Conservation (phyloP, 208 protist genomes). For the Phytomonas francai region DNA sequence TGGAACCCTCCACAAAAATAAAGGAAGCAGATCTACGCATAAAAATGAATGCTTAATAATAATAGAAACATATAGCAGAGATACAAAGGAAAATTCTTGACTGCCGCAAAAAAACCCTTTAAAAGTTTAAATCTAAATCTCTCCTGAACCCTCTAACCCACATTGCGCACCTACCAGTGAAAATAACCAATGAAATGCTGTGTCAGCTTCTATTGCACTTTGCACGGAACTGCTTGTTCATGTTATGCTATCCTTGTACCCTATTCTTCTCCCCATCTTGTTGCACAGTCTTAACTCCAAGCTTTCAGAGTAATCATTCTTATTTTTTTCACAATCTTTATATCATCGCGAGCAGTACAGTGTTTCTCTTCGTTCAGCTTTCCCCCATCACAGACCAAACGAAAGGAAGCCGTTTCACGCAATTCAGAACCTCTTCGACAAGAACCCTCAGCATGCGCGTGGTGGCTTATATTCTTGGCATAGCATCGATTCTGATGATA, state of each 20-base stretch:
- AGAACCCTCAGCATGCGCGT: not conserved
- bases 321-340: not conserved
- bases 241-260: conserved; percentile 1
- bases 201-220: not conserved
- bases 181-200: not conserved
- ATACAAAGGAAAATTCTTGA: not conserved
- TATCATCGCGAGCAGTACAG: not conserved
- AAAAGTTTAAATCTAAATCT: not conserved
- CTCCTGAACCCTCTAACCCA: not conserved
- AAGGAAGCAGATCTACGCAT: not conserved
- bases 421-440: not conserved
- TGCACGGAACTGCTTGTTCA: not conserved
- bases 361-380: not conserved
- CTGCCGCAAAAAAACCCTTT: not conserved
- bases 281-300: not conserved
- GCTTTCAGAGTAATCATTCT: not conserved
- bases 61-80: not conserved
- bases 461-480: not conserved
- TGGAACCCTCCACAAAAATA: not conserved
- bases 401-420: not conserved
- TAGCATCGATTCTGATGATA: not conserved
- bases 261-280: not conserved
- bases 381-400: not conserved
- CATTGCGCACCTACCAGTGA: not conserved
- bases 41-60: no score